phyloP scores from a whole-genome alignment of 164 flowering plant species.

The Akebia trifoliata region DNA sequence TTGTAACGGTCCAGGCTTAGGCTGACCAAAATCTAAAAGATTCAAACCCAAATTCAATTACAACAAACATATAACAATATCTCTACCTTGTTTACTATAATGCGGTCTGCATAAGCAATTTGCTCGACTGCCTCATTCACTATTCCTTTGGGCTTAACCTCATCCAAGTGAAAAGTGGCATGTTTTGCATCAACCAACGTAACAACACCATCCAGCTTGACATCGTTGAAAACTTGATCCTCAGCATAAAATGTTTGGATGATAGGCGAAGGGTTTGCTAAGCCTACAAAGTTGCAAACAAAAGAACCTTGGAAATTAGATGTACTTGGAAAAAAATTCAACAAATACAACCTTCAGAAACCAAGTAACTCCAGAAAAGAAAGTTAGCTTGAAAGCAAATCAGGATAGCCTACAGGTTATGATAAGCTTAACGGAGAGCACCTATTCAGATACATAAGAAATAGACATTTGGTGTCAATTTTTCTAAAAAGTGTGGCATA shows the following conservation, averaged over 20 bases:
- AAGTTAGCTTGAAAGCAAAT: too few relatives aligned
- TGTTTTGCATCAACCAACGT: conserved; percentile 97
- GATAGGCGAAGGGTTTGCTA: conserved; percentile 97
- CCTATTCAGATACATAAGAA: neutral
- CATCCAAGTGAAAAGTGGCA: conserved; percentile 70
- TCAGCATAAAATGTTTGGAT: conserved; percentile 98
- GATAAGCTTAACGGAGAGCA: too few relatives aligned
- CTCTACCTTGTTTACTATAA: conserved; percentile 88
- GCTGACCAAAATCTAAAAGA: neutral
- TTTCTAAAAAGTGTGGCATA: too few relatives aligned
- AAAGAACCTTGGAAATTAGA: neutral
- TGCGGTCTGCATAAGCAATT: conserved; percentile 91
- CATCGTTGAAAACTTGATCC: conserved; percentile 78
- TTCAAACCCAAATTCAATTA: neutral
- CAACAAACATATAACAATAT: neutral
- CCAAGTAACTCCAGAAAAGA: too few relatives aligned
- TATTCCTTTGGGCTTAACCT: conserved; percentile 84
- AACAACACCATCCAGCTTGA: conserved; percentile 96
- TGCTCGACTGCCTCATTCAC: conserved; percentile 97
- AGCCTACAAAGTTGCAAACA: conserved; percentile 40
- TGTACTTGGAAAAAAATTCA: neutral
- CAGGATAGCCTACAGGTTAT: too few relatives aligned
- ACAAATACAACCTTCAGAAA: neutral
- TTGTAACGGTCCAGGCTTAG: too few relatives aligned
- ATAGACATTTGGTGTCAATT: too few relatives aligned